These are phyloP conservation scores for Collybia sordida DNA, from an alignment of 768 basidiomycete genomes.

Conservation along the genomic window DNA sequence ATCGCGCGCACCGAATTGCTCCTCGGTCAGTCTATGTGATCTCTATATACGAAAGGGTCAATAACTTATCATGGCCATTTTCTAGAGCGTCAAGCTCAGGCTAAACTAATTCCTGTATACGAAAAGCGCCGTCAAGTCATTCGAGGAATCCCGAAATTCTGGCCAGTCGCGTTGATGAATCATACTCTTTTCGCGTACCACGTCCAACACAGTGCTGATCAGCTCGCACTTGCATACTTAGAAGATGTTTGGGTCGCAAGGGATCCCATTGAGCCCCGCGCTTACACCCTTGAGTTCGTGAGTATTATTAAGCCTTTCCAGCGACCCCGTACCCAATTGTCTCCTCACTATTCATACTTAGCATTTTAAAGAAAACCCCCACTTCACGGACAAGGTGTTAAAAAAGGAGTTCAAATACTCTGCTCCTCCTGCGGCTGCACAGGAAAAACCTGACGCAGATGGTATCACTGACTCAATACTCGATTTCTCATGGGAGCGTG, in stretches of 20 bases:
- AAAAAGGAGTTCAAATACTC: constrained; percentile 82
- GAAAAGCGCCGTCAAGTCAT: constrained; percentile 67
- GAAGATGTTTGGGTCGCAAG: constrained; percentile 85
- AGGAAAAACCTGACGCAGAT: constrained; percentile 65
- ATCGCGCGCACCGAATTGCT: constrained; percentile 69
- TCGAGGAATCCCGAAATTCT: constrained; percentile 74
- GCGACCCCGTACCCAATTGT: not conserved
- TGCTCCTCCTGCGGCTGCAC: constrained; percentile 48
- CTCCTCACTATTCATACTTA: constrained; percentile 24
- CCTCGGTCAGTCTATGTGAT: constrained; percentile 52
- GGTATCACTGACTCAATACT: constrained; percentile 79
- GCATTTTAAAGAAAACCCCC: constrained; percentile 87
- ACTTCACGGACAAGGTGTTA: constrained; percentile 71
- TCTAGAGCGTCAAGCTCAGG: constrained; percentile 64
- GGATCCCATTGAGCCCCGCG: constrained; percentile 71
- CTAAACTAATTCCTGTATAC: constrained; percentile 59
- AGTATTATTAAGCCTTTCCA: constrained; percentile 29
- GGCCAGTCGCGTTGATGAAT: constrained; percentile 85
- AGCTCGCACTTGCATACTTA: constrained; percentile 78
- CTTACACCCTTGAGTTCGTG: constrained; percentile 88
- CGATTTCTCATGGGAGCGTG: constrained; percentile 77
- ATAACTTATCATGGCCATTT: not conserved
- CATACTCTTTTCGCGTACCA: constrained; percentile 60
- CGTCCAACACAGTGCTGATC: constrained; percentile 73
- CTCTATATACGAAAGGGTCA: not conserved